Evolutionary conservation across 768 basidiomycete species (phyloP).

Genomic region (Termitomyces sp.): DNA sequence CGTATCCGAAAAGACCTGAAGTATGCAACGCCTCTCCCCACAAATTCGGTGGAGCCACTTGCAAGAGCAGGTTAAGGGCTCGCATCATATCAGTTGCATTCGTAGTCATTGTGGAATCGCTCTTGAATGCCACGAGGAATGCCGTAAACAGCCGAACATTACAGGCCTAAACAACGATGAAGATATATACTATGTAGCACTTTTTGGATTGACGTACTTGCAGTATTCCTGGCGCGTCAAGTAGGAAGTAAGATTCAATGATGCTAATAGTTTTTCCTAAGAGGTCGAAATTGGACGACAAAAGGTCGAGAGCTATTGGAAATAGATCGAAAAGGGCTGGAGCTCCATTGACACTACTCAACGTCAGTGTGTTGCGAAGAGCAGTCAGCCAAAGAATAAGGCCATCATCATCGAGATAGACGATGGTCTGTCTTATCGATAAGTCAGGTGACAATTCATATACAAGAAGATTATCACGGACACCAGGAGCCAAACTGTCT

Average conservation of each 20-base stretch:
- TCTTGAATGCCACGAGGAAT: slow-evolving; percentile 43
- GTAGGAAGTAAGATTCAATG: slow-evolving; percentile 74
- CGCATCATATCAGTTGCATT: slow-evolving; percentile 65
- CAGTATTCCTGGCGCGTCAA: slow-evolving; percentile 56
- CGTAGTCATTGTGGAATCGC: slow-evolving; percentile 33
- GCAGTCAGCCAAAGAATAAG: slow-evolving; percentile 70
- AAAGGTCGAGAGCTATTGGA: slow-evolving; percentile 52
- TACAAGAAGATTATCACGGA: slow-evolving; percentile 20
- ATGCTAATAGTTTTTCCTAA: slow-evolving; percentile 63
- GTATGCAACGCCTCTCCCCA: slow-evolving; percentile 75
- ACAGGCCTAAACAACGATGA: slow-evolving; percentile 34
- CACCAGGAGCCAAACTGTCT: slow-evolving; percentile 56
- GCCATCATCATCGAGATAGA: slow-evolving; percentile 74
- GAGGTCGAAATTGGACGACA: slow-evolving; percentile 68
- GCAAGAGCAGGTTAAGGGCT: slow-evolving; percentile 53
- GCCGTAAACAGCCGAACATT: slow-evolving; percentile 54
- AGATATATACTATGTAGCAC: background rate
- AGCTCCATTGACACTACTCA: slow-evolving; percentile 40
- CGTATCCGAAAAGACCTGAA: slow-evolving; percentile 64
- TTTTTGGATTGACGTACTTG: slow-evolving; percentile 39
- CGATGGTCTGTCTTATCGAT: slow-evolving; percentile 39
- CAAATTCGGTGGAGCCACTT: slow-evolving; percentile 50
- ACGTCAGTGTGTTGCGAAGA: slow-evolving; percentile 54
- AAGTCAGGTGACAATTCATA: slow-evolving; percentile 2
- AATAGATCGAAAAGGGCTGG: slow-evolving; percentile 59